Conservation (phyloP, 257 asterid genomes). For the Petunia secreta region DNA sequence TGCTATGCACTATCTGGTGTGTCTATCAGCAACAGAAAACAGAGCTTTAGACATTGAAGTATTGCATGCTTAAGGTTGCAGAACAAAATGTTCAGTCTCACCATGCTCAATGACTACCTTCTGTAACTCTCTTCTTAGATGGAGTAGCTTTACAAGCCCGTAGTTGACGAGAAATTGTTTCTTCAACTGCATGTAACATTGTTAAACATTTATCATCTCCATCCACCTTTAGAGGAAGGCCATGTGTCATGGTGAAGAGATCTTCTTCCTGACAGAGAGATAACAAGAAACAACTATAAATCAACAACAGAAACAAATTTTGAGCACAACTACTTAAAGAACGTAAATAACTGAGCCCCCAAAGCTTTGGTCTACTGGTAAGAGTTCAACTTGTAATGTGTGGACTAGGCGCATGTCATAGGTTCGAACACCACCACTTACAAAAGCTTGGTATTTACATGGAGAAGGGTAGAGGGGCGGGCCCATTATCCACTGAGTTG, state of each 20-base stretch:
- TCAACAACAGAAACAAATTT: background rate
- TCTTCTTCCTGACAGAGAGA: conserved; percentile 77
- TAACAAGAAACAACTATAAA: conserved; percentile 2
- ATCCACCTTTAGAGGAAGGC: conserved; percentile 79
- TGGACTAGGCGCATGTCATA: no score
- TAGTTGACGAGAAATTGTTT: conserved; percentile 85
- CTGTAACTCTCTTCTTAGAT: conserved; percentile 60
- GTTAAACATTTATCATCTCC: conserved; percentile 98
- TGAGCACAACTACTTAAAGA: background rate
- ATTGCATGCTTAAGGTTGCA: conserved; percentile 28
- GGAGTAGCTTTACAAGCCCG: conserved; percentile 86
- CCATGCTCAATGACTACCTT: conserved; percentile 56
- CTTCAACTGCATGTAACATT: conserved; percentile 87
- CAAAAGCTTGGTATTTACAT: no score
- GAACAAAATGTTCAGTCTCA: conserved; percentile 1
- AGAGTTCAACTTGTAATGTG: no score
- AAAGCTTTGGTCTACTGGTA: no score
- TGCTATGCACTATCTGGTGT: background rate
- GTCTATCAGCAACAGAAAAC: conserved; percentile 24
- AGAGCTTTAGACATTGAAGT: background rate
- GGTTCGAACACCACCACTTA: no score
- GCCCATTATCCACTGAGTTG: no score
- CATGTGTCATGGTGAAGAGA: conserved; percentile 88
- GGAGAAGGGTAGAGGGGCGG: no score
- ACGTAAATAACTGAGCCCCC: background rate